phyloP scores from a whole-genome alignment of 163 green algal genomes.

The Prototheca wickerhamii region DNA sequence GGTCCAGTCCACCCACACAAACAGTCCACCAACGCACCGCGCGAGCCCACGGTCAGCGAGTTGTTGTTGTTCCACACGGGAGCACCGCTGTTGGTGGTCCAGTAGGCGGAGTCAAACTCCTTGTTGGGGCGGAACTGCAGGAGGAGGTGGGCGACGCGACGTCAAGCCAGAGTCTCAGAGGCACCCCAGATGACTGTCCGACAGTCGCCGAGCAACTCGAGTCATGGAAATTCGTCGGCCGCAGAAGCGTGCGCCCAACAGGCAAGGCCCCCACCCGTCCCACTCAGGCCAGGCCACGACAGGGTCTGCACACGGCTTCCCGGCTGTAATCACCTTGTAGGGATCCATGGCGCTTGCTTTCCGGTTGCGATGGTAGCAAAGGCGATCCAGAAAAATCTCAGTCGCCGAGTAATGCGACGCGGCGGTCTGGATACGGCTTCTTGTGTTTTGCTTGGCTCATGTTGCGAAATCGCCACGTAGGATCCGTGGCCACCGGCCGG shows the following conservation, averaged over 20 bases:
- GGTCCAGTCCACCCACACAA: not conserved
- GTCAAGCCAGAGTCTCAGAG: not conserved
- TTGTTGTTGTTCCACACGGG: conserved; percentile 96
- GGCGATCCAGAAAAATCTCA: not conserved
- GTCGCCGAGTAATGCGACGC: no score
- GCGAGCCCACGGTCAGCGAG: conserved; percentile 69
- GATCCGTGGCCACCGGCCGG: no score
- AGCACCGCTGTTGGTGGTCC: conserved; percentile 84
- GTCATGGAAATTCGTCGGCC: no score
- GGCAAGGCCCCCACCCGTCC: no score
- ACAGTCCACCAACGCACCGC: conserved; percentile 44
- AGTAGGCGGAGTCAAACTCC: conserved; percentile 60
- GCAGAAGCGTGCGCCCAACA: no score
- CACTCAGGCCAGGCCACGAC: no score
- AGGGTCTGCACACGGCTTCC: not conserved
- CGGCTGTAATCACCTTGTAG: conserved; percentile 7
- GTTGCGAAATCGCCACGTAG: no score
- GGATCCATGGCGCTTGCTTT: conserved; percentile 25
- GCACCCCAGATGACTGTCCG: no score
- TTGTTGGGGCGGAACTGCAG: conserved; percentile 55
- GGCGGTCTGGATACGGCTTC: no score
- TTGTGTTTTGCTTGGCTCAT: no score
- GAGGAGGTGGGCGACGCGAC: not conserved
- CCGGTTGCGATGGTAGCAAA: not conserved
- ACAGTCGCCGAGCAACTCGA: no score